Percentiles rank a stretch among this genome's conserved stretches.
Conservation (phyloP, 306 rosid species). For the Purshia tridentata region DNA sequence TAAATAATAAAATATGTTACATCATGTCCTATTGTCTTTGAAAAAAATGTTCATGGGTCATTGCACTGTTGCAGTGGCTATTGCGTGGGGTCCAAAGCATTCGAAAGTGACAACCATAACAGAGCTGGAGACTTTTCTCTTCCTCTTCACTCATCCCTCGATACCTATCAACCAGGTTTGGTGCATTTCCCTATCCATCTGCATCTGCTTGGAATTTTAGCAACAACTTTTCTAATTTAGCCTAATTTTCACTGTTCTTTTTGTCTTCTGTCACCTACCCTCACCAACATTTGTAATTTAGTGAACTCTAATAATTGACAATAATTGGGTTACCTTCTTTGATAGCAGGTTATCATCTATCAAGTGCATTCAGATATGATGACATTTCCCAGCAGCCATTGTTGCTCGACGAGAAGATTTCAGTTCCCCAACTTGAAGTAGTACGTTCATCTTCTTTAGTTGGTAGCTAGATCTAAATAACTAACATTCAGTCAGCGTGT, state of each 20-base stretch:
- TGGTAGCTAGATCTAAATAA: background rate
- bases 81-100: conserved; percentile 35
- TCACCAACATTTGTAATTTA: conserved; percentile 1
- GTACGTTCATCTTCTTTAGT: conserved; percentile 7
- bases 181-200: conserved; percentile 25
- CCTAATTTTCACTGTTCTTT: conserved; percentile 21
- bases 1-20: no score
- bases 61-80: conserved; percentile 22
- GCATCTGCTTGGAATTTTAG: conserved; percentile 1
- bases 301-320: conserved; percentile 21
- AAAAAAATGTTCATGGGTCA: background rate
- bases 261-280: background rate
- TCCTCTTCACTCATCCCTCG: conserved; percentile 27
- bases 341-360: conserved; percentile 8
- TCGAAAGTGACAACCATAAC: conserved; percentile 37
- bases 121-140: conserved; percentile 31
- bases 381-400: conserved; percentile 33
- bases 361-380: conserved; percentile 7
- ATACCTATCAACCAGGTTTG: conserved; percentile 51
- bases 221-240: conserved; percentile 21
- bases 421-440: conserved; percentile 33
- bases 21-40: no score
- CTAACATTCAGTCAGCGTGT: background rate
- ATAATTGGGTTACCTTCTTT: background rate
- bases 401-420: conserved; percentile 32